phyloP scores from a whole-genome alignment of 1,139 yeast genomes.

The Candida smagusa region DNA sequence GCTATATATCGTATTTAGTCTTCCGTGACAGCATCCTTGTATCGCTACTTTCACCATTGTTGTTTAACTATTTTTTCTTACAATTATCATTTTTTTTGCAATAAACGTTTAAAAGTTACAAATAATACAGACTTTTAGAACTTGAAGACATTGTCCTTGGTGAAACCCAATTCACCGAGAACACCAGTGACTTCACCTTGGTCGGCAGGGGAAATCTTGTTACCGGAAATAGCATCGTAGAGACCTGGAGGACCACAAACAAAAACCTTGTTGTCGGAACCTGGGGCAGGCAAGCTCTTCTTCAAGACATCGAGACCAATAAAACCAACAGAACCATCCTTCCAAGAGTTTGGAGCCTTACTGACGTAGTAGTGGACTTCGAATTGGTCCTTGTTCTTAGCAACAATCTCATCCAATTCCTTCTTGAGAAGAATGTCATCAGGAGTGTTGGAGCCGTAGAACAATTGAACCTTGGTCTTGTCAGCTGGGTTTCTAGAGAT shows the following conservation, averaged over 20 bases:
- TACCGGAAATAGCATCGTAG: constrained; percentile 56
- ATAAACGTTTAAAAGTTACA: neutral
- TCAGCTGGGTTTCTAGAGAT: constrained; percentile 72
- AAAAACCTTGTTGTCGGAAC: constrained; percentile 87
- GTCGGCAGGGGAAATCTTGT: constrained; percentile 79
- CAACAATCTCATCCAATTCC: constrained; percentile 67
- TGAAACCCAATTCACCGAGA: constrained; percentile 83
- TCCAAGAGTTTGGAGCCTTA: constrained; percentile 51
- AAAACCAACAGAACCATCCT: constrained; percentile 46
- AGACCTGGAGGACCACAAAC: constrained; percentile 46
- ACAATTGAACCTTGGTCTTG: constrained; percentile 76
- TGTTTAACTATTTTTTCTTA: too few relatives aligned
- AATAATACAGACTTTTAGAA: constrained; percentile 43
- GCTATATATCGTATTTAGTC: constrained; percentile 58
- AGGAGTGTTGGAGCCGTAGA: constrained; percentile 76
- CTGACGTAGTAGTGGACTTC: constrained; percentile 79
- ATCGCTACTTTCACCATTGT: constrained; percentile 49
- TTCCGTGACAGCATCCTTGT: constrained; percentile 96
- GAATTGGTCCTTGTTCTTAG: constrained; percentile 71
- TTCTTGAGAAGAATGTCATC: constrained; percentile 74
- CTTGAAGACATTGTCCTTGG: constrained; percentile 85
- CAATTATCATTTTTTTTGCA: neutral
- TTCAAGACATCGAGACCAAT: constrained; percentile 31
- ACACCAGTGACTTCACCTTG: constrained; percentile 94
- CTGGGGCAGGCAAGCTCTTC: constrained; percentile 60